These are phyloP conservation scores for Lodderomyces jiufengensis DNA, from an alignment of 1,139 yeast genomes.

Conservation along the genomic window DNA sequence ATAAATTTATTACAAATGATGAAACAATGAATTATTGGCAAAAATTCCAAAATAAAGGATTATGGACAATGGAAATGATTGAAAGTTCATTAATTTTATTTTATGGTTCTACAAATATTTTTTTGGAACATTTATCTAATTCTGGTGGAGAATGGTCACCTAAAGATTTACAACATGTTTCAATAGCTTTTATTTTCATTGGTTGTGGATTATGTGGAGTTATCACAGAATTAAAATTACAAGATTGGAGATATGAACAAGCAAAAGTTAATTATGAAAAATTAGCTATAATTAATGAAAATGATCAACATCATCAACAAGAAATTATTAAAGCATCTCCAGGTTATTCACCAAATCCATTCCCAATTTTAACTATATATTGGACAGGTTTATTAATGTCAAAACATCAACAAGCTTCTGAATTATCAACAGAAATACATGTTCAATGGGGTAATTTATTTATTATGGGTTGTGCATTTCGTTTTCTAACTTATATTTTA, in stretches of 20 bases:
- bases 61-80: constrained; percentile 78
- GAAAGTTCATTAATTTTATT: constrained; percentile 78
- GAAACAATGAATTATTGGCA: constrained; percentile 16
- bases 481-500: constrained; percentile 65
- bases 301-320: background rate
- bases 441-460: constrained; percentile 88
- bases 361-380: constrained; percentile 87
- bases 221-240: constrained; percentile 61
- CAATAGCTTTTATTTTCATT: constrained; percentile 90
- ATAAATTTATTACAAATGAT: constrained; percentile 30
- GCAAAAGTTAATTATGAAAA: constrained; percentile 25
- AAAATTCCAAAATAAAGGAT: constrained; percentile 49
- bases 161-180: constrained; percentile 90
- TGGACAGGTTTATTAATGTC: constrained; percentile 99
- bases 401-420: constrained; percentile 82
- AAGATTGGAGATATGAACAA: constrained; percentile 43
- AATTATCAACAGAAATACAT: constrained; percentile 73
- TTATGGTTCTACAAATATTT: constrained; percentile 85
- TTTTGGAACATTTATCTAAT: constrained; percentile 73
- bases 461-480: constrained; percentile 71
- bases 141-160: constrained; percentile 87
- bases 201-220: constrained; percentile 94
- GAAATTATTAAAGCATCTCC: constrained; percentile 47
- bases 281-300: constrained; percentile 1
- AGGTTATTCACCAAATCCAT: constrained; percentile 84